Base-by-base conservation (phyloP, 176 grass and related monocot species). In the Hsuehochloa calcarea region DNA sequence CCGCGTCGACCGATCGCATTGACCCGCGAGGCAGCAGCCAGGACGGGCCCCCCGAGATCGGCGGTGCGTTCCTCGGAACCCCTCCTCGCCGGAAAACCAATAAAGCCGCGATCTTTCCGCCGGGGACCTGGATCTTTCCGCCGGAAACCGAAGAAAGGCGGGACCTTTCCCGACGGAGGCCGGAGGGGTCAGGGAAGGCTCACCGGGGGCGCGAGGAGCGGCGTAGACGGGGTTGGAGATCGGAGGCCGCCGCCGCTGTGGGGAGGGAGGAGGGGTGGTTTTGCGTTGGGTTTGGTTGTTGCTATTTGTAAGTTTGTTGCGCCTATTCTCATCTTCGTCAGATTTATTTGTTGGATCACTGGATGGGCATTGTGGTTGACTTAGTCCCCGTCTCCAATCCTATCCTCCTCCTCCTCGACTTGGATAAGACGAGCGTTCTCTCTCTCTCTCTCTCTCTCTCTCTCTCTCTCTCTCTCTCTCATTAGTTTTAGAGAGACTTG, bases 1-100 rank as follows among this genome's bases (percentile, higher is more conserved):
- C 83, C 19, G 81, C 81, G 69, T 78, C 84, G 77, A 74, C 72
- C 75, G 93, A 88, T 89, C 92, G 93, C 96, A 99, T 99, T 88
- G 89, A 83, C 73, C 73, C 52, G 84, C 65, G 56, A 72, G 45
- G 81, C 47, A 13, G 84, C 10, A 81, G 41, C 82, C 86, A 70
- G 74, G 80, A 70, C 38, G 29, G 44, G 37, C 23, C 23, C 51
- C 81, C 40, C 41, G 55, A 75, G 71, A 65, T 75, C 82, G 22
- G 49, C 49, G 35, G 35, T 11, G 55, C 22, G 35, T 39, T 70
- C 68, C 44, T 70, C 29, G 80, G 25, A 5, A 16, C 77, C 76
- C 74, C 23, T 27, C 79, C 84, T 56, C 56, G 38, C 37, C 65
- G 25, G 74, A 55, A 39, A 44, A 54, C 55, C 46, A 38, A 76